Evolutionary conservation across 1,284 basidiomycete species (phyloP).

Genomic region (Microbotryomycetes sp.): DNA sequence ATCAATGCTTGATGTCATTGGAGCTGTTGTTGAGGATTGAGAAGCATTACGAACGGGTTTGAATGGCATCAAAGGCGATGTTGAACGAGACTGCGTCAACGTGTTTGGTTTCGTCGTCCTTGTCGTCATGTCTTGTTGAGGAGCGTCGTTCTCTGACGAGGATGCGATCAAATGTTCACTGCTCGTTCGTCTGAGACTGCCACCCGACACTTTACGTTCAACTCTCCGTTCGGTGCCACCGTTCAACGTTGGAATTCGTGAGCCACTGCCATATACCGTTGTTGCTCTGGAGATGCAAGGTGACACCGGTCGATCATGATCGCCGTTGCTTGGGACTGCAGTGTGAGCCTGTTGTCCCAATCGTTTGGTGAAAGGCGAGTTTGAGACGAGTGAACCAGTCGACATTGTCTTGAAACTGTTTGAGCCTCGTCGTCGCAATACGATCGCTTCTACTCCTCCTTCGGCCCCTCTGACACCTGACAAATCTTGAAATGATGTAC

Average conservation of each 20-base stretch:
- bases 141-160: background rate
- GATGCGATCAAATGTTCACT: background rate
- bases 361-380: slow-evolving; percentile 23
- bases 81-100: background rate
- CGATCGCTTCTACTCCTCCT: slow-evolving; percentile 27
- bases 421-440: slow-evolving; percentile 15
- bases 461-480: slow-evolving; percentile 19
- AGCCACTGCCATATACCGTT: background rate
- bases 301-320: background rate
- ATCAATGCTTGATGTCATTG: background rate
- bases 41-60: slow-evolving; percentile 3
- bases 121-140: background rate
- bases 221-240: background rate
- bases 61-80: slow-evolving; percentile 23
- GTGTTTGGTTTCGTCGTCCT: background rate
- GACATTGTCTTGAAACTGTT: slow-evolving; percentile 32
- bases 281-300: background rate
- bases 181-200: background rate
- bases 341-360: background rate
- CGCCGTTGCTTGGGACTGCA: background rate
- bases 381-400: slow-evolving; percentile 26
- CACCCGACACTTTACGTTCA: background rate
- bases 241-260: slow-evolving; percentile 12
- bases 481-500: background rate
- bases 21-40: background rate